Conservation (phyloP, 1,139 yeast genomes). For the Yamadazyma songkhlaensis region DNA sequence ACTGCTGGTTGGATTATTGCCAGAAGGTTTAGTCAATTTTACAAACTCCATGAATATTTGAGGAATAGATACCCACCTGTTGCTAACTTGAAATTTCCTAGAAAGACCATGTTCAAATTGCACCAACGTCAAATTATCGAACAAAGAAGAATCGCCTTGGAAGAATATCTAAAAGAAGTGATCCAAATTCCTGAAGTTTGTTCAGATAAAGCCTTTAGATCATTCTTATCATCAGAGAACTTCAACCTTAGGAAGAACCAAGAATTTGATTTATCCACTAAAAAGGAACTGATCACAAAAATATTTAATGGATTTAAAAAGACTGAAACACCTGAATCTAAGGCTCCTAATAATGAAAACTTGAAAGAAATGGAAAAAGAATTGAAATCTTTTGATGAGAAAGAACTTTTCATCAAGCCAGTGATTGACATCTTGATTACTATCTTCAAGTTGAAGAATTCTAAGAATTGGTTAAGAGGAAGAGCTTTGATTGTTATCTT, state of each 20-base stretch:
- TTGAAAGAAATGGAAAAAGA: slow-evolving; percentile 43
- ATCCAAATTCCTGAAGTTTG: slow-evolving; percentile 68
- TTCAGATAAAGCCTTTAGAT: slow-evolving; percentile 65
- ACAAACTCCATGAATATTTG: slow-evolving; percentile 65
- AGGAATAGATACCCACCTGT: slow-evolving; percentile 53
- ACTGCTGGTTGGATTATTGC: slow-evolving; percentile 90
- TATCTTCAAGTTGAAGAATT: slow-evolving; percentile 63
- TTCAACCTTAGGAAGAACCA: slow-evolving; percentile 43
- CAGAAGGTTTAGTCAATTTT: slow-evolving; percentile 82
- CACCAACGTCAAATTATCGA: slow-evolving; percentile 65
- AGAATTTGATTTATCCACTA: slow-evolving; percentile 20
- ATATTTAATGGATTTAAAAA: slow-evolving; percentile 30
- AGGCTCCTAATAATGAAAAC: slow-evolving; percentile 21
- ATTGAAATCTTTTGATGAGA: slow-evolving; percentile 38
- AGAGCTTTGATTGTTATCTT: slow-evolving; percentile 76
- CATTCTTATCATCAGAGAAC: slow-evolving; percentile 73
- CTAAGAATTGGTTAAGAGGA: slow-evolving; percentile 80
- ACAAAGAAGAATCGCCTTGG: slow-evolving; percentile 58
- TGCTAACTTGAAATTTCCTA: slow-evolving; percentile 55
- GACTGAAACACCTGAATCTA: neutral
- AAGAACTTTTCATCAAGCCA: slow-evolving; percentile 62
- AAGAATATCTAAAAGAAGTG: slow-evolving; percentile 57
- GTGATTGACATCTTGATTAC: slow-evolving; percentile 74
- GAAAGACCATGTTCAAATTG: slow-evolving; percentile 61
- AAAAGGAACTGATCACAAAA: slow-evolving; percentile 37